Evolutionary conservation across 1,284 basidiomycete genomes (phyloP), one percentile per base, ranked within the genome.

Genomic region (Termitomyces sp.): DNA sequence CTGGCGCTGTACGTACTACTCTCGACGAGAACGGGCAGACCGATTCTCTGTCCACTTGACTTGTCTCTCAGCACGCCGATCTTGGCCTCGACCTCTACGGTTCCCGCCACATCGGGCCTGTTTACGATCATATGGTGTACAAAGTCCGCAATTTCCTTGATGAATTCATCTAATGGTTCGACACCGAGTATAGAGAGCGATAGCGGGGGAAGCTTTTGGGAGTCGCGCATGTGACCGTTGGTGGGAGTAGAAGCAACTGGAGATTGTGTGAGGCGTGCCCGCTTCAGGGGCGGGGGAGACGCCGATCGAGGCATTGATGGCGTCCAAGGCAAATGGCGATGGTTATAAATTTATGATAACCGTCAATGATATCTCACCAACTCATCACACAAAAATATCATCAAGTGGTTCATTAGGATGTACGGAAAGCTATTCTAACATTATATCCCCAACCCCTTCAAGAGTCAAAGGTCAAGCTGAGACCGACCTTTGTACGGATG

Each of bases 91-190:
- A 98, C 90, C 77, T 97, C 83, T 5, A 87, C 75, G 28, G 70
- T 74, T 21, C 74, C 76, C 41, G 66, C 67, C 1, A 72, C 59
- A 57, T 81, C 75, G 1, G 80, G 77, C 18, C 77, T 75, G 11
- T 72, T 81, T 54, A 66, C 64, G 58, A 90, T 81, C 72, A 77
- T 81, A 62, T 83, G 81, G 68, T 89, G 81, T 21, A 98, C 76
- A 71, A 93, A 99, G 68, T 97, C 92, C 21, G 91, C 94, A 43
- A 99, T 80, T 62, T 91, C 87, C 63, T 81, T 82, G 56, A 94
- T 93, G 66, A 98, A 95, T 66, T 97, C 95, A 70, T 98, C 95
- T 37, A 94, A 73, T 2, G 96, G 94, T 63, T 95, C 91, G 46
- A 95, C 85, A 52, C 91, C 92, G 41, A 98, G 86, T 61, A 97